A percentile compares a stretch with the other conserved stretches of the same genome.
These are phyloP conservation scores for Cercospora sp. DNA, from an alignment of 2,329 filamentous ascomycete species.

Conservation along the genomic window DNA sequence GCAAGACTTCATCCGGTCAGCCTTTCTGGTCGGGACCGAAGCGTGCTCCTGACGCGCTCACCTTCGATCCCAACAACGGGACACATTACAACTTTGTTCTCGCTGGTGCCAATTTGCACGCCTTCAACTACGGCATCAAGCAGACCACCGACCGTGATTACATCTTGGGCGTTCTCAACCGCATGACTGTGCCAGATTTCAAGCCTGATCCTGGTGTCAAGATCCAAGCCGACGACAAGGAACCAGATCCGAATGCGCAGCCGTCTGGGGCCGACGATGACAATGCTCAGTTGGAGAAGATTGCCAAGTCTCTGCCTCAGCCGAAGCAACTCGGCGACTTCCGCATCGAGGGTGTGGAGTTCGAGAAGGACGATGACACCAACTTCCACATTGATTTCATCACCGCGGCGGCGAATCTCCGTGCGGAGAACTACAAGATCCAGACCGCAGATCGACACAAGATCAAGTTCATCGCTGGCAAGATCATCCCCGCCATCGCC, in stretches of 20 bases:
- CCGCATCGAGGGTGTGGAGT: conserved; percentile 88
- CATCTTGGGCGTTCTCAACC: conserved; percentile 78
- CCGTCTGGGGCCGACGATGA: conserved; percentile 58
- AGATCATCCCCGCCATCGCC: conserved; percentile 98
- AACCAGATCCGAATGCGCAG: conserved; percentile 84
- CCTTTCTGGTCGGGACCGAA: conserved; percentile 99
- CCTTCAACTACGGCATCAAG: conserved; percentile 96
- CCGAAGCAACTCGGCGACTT: conserved; percentile 82
- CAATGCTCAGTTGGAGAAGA: conserved; percentile 69
- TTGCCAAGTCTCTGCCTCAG: conserved; percentile 71
- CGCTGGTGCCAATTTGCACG: conserved; percentile 86
- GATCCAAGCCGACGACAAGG: conserved; percentile 94
- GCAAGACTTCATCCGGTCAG: conserved; percentile 80
- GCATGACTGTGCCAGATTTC: conserved; percentile 96
- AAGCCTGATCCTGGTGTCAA: conserved; percentile 85
- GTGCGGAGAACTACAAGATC: conserved; percentile 98
- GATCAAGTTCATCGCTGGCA: conserved; percentile 99
- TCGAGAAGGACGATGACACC: conserved; percentile 97
- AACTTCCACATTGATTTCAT: conserved; percentile 99
- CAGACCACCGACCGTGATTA: conserved; percentile 65
- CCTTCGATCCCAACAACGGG: conserved; percentile 80
- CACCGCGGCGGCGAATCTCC: conserved; percentile 91
- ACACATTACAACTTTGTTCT: conserved; percentile 88
- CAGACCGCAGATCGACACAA: conserved; percentile 88
- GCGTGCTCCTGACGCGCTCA: conserved; percentile 87